A percentile compares a stretch with the other conserved stretches of the same genome.
phyloP scores from a whole-genome alignment of 305 asterid genomes.

The Striga hermonthica region DNA sequence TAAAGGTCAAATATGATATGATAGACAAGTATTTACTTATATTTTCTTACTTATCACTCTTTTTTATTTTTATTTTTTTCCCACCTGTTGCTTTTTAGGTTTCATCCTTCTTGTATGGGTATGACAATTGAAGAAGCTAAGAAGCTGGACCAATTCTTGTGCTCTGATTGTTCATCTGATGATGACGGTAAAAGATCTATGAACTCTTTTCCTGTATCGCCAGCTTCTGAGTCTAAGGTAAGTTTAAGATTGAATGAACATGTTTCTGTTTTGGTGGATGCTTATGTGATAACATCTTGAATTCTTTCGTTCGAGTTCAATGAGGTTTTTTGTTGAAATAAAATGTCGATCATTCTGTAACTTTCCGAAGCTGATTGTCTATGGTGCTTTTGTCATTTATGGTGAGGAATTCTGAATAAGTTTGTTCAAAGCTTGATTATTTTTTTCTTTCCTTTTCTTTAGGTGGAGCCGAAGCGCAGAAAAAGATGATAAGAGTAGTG shows the following conservation, averaged over 20 bases:
- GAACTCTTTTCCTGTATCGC: slow-evolving; percentile 51
- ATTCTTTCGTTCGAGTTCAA: background rate
- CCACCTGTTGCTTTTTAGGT: slow-evolving; percentile 37
- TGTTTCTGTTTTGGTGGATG: too few relatives aligned
- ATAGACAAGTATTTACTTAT: too few relatives aligned
- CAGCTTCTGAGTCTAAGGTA: slow-evolving; percentile 42
- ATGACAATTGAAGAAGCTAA: slow-evolving; percentile 60
- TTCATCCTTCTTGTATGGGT: slow-evolving; percentile 68
- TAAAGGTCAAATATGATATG: background rate
- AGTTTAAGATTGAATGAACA: background rate
- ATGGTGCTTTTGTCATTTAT: background rate
- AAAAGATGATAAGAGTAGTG: slow-evolving; percentile 43
- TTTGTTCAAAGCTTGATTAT: background rate
- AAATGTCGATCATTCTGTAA: background rate
- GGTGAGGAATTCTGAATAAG: background rate
- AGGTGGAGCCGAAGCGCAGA: slow-evolving; percentile 70
- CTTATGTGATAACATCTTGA: background rate
- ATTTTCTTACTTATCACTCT: too few relatives aligned
- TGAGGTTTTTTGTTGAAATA: too few relatives aligned
- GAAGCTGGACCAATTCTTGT: slow-evolving; percentile 53
- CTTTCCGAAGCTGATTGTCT: background rate
- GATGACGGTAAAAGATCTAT: slow-evolving; percentile 45
- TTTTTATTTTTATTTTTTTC: background rate
- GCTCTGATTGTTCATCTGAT: slow-evolving; percentile 58
- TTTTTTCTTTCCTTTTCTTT: slow-evolving; percentile 20